Base-by-base conservation (phyloP, 352 stramenopile genomes). In the Globisporangium lucens region DNA sequence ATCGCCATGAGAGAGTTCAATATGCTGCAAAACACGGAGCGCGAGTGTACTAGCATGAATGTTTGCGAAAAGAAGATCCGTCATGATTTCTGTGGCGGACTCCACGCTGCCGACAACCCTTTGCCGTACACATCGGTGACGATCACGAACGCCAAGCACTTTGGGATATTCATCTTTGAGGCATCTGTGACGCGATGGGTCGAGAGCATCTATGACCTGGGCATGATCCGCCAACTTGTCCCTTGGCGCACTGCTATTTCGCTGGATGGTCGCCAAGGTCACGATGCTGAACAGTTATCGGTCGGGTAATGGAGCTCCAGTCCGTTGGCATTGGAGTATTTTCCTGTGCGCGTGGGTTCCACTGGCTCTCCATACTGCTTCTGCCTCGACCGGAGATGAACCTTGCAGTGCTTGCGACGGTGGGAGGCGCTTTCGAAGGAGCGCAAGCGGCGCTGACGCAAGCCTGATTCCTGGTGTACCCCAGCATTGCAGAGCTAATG, bases 401-500 rank as follows among this genome's bases (percentile, higher is more conserved):
- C 2, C 33, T 78, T 2, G 63, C 64, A 12, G 69, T 68, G 10
- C 78, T 81, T 53, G 76, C 57, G 43, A 70, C 72, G 3, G 27
- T 72, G 9, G 72, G 72, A 0, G 73, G 68, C 51, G 13, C 43
- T 5, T 78, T 75, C 43, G 72, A 78, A 58, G 75, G 69, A 3
- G 17, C 59, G 8, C 46, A 73, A 22, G 61, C 72, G 5, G 5
- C 30, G 5, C 30, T 33, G 5, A 33, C 30, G 30, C 30, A 73
- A 22, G 61, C 72, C 5, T 78, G 75, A 72, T 77, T 76, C 36
- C 22, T 66, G n/a, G 73, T 80, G 20, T 80, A 80, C 22, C 71
- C 74, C 1, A 64, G 58, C 5, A 76, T 76, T 36, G 71, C 52
- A 5, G 66, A 75, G 33, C 29, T 75, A 3, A 8, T 78, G 12